Evolutionary conservation across 805 yeast species (phyloP), one percentile per base, ranked within the genome.

Genomic region (Maudiozyma barnettii): DNA sequence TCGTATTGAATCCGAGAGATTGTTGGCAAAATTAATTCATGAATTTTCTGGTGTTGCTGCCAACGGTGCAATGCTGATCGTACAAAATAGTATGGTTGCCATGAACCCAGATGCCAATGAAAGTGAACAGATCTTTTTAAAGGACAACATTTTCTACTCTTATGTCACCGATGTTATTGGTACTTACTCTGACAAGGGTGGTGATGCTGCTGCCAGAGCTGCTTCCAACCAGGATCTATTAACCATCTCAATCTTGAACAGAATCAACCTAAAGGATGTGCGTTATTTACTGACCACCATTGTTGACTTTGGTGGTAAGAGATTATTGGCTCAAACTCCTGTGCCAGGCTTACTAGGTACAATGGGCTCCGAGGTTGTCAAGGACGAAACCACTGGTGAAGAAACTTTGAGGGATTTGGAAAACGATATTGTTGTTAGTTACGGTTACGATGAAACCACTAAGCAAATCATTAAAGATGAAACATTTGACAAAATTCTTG

Each of bases 241-340:
- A 33, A 82, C 90, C 22, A 76, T 88, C 41, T 79, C 76, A 57
- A 74, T 76, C 50, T 70, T 91, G 61, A 84, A 84, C 69, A 72
- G 79, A 55, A 66, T 83, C 40, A 87, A 84, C 56, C 60, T 78
- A 31, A 68, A 68, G 10, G 86, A 81, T 41, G 72, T 89, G 37
- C 77, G 79, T 58, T 82, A 83, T 45, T 72, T 91, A 50, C 77
- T 86, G 56, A 85, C 97, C 4, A 75, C 90, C n/a, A 75, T 89
- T 49, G 86, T 91, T 47, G 98, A 91, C 65, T 91, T 78, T 68
- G 80, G 85, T 60, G 99, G 98, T 51, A 82, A 79, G 58, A 78
- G 98, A 64, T 72, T 91, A 35, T 75, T 91, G 36, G 87, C 95
- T 64, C 98, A 91, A 70, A 86, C 96, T 13, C 96, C 96, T 12